phyloP scores from a whole-genome alignment of 2,329 filamentous ascomycete genomes.

The Penicillium rolfsii region DNA sequence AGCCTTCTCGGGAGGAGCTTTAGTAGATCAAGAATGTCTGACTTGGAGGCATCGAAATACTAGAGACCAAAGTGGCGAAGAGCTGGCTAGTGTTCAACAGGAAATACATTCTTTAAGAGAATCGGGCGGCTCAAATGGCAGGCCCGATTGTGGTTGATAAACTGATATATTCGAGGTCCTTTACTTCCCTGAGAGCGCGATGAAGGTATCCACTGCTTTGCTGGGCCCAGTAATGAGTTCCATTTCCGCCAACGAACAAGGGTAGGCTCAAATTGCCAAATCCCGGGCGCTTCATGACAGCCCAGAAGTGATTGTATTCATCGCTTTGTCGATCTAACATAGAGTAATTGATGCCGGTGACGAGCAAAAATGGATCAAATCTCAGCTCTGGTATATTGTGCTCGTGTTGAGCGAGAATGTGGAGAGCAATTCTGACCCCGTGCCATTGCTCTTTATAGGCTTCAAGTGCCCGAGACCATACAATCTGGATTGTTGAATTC shows the following conservation, averaged over 20 bases:
- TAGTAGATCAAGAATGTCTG: neutral
- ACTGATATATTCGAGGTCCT: neutral
- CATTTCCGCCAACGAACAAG: neutral
- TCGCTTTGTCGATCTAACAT: neutral
- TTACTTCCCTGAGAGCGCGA: neutral
- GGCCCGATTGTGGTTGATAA: neutral
- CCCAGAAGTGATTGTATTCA: neutral
- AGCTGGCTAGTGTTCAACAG: neutral
- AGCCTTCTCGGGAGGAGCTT: neutral
- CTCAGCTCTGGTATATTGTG: neutral
- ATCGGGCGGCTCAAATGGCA: neutral
- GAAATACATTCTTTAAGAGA: neutral
- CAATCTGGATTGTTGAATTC: neutral
- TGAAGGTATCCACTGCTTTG: neutral
- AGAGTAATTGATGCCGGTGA: neutral
- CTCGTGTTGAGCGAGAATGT: neutral
- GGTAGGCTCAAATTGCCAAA: neutral
- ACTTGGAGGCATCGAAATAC: neutral
- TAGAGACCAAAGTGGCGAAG: neutral
- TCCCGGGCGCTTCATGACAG: neutral
- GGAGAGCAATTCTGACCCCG: neutral
- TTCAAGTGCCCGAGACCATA: neutral
- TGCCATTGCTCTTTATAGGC: constrained; percentile 3
- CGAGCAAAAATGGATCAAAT: neutral
- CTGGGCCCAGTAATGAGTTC: neutral